Evolutionary conservation across 2,329 filamentous ascomycete species (phyloP), one percentile per base, ranked within the genome.

Genomic region (Cercospora sp.): DNA sequence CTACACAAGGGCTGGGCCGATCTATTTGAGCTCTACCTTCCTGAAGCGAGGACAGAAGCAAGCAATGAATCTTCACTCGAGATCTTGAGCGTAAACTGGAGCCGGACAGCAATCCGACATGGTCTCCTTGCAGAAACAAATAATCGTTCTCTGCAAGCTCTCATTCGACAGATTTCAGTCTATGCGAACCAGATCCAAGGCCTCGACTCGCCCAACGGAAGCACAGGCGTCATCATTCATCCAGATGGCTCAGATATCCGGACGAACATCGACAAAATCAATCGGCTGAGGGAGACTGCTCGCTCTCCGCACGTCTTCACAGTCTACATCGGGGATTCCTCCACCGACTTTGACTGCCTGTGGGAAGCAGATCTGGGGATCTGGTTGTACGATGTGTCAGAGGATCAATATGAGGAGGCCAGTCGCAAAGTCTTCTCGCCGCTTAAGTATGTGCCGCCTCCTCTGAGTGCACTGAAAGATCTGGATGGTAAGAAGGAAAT

Each of bases 31-130:
- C 57, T 72, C 18, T 67, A 77, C 9, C 18, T 69, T 66, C 28
- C 65, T 43, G 49, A 49, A 18, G 40, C 51, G 28, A 65, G 60
- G 4, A 55, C 63, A 24, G 28, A 32, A 24, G 5, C 28, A 51
- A 28, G 7, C 24, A 3, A 45, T 21, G 57, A 57, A 13, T 69
- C 68, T 37, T 68, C 68, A 10, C 61, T 82, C 40, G 72, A 73
- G 28, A 79, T 85, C 18, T 59, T 84, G 5, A 84, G 82, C 63
- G 82, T 84, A 2, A 85, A 84, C 66, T 85, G 83, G 83, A 83
- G 81, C 67, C 75, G 74, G 18, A 73, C 72, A 1, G 83, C 83
- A 66, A 84, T 85, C 61, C 69, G 73, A 53, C 51, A 60, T 9
- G 69, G 72, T 1, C 40, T 77, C 67, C 30, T 51, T 65, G 10